phyloP scores from a whole-genome alignment of 2,329 filamentous ascomycete species.

The Metarhizium anisopliae region DNA sequence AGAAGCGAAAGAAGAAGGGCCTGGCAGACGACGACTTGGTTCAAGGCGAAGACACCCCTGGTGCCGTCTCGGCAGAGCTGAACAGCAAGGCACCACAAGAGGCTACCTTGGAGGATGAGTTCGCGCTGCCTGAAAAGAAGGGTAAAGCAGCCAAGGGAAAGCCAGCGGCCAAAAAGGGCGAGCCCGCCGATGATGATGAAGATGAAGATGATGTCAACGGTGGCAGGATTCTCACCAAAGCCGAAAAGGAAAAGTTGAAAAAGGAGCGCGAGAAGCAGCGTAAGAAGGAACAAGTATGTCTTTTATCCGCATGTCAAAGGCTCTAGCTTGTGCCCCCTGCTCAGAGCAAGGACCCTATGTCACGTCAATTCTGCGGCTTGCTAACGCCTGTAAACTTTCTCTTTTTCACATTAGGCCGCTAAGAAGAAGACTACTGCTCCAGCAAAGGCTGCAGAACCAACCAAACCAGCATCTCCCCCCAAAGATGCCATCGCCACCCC shows the following conservation, averaged over 20 bases:
- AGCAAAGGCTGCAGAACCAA: conserved; percentile 18
- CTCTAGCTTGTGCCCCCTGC: neutral
- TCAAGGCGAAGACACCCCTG: conserved; percentile 51
- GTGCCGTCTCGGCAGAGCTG: conserved; percentile 21
- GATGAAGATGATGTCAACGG: conserved; percentile 44
- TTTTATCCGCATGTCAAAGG: neutral
- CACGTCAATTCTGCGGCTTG: neutral
- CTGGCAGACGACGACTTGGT: conserved; percentile 58
- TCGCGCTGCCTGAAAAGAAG: conserved; percentile 71
- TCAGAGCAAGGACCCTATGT: neutral
- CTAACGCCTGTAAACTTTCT: neutral
- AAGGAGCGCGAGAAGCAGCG: conserved; percentile 98
- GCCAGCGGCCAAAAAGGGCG: conserved; percentile 31
- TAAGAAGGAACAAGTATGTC: conserved; percentile 85
- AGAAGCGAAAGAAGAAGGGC: conserved; percentile 87
- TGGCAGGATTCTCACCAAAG: conserved; percentile 81
- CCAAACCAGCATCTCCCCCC: conserved; percentile 25
- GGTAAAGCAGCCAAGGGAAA: conserved; percentile 50
- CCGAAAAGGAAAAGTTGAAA: conserved; percentile 96
- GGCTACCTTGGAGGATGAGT: conserved; percentile 76
- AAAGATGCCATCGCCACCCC: conserved; percentile 42
- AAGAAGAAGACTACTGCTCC: conserved; percentile 62
- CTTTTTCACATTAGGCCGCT: conserved; percentile 43
- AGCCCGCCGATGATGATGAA: conserved; percentile 25
- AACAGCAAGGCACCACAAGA: conserved; percentile 67